These are phyloP conservation scores for Colletotrichum plurivorum DNA, from an alignment of 2,329 filamentous ascomycete genomes.

Conservation along the genomic window DNA sequence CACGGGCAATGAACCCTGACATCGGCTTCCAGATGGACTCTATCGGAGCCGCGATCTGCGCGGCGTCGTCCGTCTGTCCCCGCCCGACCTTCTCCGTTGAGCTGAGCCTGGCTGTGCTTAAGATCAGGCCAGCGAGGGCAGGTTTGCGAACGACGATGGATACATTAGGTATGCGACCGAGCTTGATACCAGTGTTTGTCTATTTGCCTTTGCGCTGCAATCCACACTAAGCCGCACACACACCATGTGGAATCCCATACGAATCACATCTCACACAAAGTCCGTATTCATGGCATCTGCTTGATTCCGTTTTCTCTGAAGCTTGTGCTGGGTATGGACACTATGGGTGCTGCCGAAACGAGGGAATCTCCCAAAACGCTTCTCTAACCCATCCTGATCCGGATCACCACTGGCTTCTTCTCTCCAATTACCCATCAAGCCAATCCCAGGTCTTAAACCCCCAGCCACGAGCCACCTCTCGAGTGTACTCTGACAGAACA, in stretches of 20 bases:
- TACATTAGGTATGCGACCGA: too few species aligned
- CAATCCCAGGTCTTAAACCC: background rate
- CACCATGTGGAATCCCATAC: too few species aligned
- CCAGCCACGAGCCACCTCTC: background rate
- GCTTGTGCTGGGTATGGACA: background rate
- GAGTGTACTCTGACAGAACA: background rate
- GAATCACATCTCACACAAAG: background rate
- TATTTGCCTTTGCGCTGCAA: background rate
- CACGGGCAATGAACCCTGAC: too few species aligned
- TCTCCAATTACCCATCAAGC: conserved; percentile 20
- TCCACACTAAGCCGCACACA: background rate
- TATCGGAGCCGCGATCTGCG: too few species aligned
- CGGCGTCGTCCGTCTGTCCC: too few species aligned
- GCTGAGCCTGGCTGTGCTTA: too few species aligned
- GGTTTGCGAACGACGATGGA: too few species aligned
- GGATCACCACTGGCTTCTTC: background rate
- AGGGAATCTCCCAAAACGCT: background rate
- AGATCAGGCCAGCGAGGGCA: too few species aligned
- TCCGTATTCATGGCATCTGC: background rate
- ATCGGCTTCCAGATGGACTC: too few species aligned
- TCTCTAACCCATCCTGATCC: background rate
- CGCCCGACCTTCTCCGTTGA: too few species aligned
- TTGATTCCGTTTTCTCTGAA: conserved; percentile 8
- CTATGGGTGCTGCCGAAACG: conserved; percentile 8
- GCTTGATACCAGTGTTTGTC: too few species aligned